A percentile compares a stretch with the other conserved stretches of the same genome.
These are phyloP conservation scores for Yamadazyma mexicana DNA, from an alignment of 1,139 yeast species.

Conservation along the genomic window DNA sequence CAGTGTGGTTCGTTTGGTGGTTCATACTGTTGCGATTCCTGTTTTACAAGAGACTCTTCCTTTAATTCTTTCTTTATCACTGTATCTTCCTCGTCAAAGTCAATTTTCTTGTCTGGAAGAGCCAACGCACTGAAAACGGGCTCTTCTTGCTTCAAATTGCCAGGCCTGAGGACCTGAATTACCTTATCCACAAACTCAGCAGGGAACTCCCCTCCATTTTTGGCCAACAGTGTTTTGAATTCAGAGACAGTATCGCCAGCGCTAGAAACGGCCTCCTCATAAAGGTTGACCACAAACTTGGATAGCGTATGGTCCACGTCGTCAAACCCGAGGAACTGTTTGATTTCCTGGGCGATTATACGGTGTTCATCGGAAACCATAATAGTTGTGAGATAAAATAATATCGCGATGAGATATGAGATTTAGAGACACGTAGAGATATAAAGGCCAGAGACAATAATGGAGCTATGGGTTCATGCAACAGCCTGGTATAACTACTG, in stretches of 20 bases:
- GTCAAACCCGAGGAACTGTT: conserved; percentile 13
- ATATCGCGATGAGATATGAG: conserved; percentile 4
- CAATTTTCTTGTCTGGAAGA: conserved; percentile 18
- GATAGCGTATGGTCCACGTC: conserved; percentile 52
- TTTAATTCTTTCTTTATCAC: no score
- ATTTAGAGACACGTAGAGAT: background rate
- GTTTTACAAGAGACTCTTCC: conserved; percentile 10
- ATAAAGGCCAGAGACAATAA: no score
- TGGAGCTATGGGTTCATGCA: no score
- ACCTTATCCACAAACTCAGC: conserved; percentile 39
- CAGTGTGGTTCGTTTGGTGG: no score
- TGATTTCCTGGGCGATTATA: background rate
- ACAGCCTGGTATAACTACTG: no score
- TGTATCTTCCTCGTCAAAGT: conserved; percentile 9
- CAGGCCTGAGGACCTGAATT: conserved; percentile 21
- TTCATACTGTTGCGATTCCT: conserved; percentile 14
- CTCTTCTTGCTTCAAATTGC: conserved; percentile 11
- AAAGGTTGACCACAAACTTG: conserved; percentile 55
- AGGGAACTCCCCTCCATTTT: conserved; percentile 64
- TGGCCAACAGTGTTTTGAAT: conserved; percentile 29
- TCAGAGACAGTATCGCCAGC: conserved; percentile 5
- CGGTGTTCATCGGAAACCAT: background rate
- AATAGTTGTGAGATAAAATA: background rate
- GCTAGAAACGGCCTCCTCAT: conserved; percentile 30
- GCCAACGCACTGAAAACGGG: conserved; percentile 15